phyloP scores from a whole-genome alignment of 495 filamentous ascomycete species.

The Evansstolkia leycettana region DNA sequence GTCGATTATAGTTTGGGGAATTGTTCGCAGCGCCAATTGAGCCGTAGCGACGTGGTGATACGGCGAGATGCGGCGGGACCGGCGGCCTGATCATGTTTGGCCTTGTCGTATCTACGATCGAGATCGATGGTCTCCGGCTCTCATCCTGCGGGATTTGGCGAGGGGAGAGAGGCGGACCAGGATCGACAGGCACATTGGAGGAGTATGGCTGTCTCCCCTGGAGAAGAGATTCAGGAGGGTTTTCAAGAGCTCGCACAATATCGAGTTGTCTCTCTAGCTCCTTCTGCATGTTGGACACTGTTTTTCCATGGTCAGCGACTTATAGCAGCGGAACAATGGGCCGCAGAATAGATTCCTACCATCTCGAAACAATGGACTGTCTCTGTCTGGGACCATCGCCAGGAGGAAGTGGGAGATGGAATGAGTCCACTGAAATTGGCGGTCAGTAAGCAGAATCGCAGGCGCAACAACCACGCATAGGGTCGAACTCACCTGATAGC shows the following conservation, averaged over 20 bases:
- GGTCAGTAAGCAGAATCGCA: constrained; percentile 13
- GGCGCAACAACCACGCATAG: not conserved
- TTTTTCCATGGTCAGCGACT: constrained; percentile 8
- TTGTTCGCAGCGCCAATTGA: constrained; percentile 67
- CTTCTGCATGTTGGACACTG: constrained; percentile 68
- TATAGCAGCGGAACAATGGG: constrained; percentile 1
- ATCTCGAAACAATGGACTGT: constrained; percentile 45
- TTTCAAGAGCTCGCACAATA: constrained; percentile 55
- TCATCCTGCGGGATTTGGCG: constrained; percentile 84
- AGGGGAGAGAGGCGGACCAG: constrained; percentile 76
- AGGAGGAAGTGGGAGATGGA: constrained; percentile 65
- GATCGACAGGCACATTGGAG: constrained; percentile 52
- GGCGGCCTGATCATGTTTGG: constrained; percentile 48
- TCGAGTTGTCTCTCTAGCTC: constrained; percentile 82
- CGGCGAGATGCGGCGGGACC: constrained; percentile 63
- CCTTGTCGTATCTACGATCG: constrained; percentile 21
- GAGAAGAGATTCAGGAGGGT: constrained; percentile 63
- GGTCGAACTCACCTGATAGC: constrained; percentile 49
- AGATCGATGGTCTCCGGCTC: constrained; percentile 53
- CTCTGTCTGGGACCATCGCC: constrained; percentile 55
- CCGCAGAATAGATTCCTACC: constrained; percentile 22
- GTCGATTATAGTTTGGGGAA: constrained; percentile 52
- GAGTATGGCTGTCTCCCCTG: constrained; percentile 68
- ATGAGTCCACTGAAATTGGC: constrained; percentile 47
- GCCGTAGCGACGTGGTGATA: constrained; percentile 70